Evolutionary conservation across 139 green algal species (phyloP), one percentile per base, ranked within the genome.

Genomic region (Ettlia oleoabundans): DNA sequence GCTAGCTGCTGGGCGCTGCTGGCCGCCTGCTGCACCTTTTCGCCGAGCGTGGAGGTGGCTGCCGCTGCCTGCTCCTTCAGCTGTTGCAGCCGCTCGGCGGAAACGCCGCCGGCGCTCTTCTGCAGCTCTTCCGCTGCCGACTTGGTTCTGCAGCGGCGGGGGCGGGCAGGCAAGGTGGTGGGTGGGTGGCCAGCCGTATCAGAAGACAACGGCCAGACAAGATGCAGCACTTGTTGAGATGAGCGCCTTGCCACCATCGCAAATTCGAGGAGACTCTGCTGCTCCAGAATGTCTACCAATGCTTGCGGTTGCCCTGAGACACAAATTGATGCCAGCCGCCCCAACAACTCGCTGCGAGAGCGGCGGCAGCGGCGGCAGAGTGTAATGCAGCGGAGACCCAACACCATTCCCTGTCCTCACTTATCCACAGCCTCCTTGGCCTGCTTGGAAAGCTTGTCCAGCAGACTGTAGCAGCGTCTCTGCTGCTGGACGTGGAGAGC

Each of bases 1-100:
- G 80, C 80, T 24, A 85, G 80, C 69, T 78, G 70, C 70, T 85
- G 80, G 18, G 80, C 76, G 42, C 30, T 82, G 76, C 22, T 75
- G 61, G 76, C 62, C 4, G 76, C 80, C 58, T 55, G 41, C 53
- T 76, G 37, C 53, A 80, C 37, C 55, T 61, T 67, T 42, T 80
- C 70, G 4, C 69, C 80, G 0, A 85, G 69, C 10, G 69, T 71
- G 3, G 69, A 78, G 38, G 40, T 79, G 19, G 79, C 78, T 5
- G 65, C 64, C 9, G 78, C 78, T 41, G 78, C 78, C 51, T 83
- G 78, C 35, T 83, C 47, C 51, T 47, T 65, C 51, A 83, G n/a
- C 78, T 77, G 47, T 47, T 77, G 51, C 24, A 83, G 37, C 33
- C 51, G 78, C 24, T 76, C 78, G n/a, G n/a, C n/a, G n/a, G n/a